Base-by-base conservation (phyloP, 345 rosid genomes). In the Hibiscus syriacus region DNA sequence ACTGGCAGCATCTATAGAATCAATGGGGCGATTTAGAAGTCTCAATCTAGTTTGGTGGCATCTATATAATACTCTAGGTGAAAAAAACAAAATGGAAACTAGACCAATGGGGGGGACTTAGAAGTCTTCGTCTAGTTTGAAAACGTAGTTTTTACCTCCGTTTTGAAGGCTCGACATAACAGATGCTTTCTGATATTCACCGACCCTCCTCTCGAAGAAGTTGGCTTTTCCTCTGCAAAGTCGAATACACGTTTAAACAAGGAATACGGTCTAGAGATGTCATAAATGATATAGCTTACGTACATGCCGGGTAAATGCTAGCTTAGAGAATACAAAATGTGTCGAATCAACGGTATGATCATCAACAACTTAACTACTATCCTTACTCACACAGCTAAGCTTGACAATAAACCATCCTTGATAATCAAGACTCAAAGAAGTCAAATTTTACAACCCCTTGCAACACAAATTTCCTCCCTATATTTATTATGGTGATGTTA, bases 121-220 rank as follows among this genome's bases (percentile, higher is more conserved):
- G 61, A 87, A 93, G 76, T 93, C 97, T 63, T 90, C 94, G 4
- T 90, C 97, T 57, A 79, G 76, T 70, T 82, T 89, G 82, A 93
- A 93, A 61, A 75, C 83, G 11, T 55, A 86, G 80, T 79, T 86
- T 70, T 84, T 82, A 13, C 83, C 90, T n/a, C 82, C 86, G 12
- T 83, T 81, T 69, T 82, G 72, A 66, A 93, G 87, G 70, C 85
- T 79, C 5, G 92, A 86, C 96, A 93, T 93, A 8, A 93, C 87
- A 38, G 92, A 93, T 30, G 97, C 96, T 80, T 85, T 93, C 70
- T 93, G 94, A 77, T 93, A 89, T 55, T 90, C 95, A 52, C 92
- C 94, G 2, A 93, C 97, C 78, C 97, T 81, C 80, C 85, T 87
- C 85, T 89, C 92, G 17, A 90, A 93, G 72, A 93, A 90, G 73